Conservation (phyloP, 2,329 filamentous ascomycete species). For the Grosmannia huntii region DNA sequence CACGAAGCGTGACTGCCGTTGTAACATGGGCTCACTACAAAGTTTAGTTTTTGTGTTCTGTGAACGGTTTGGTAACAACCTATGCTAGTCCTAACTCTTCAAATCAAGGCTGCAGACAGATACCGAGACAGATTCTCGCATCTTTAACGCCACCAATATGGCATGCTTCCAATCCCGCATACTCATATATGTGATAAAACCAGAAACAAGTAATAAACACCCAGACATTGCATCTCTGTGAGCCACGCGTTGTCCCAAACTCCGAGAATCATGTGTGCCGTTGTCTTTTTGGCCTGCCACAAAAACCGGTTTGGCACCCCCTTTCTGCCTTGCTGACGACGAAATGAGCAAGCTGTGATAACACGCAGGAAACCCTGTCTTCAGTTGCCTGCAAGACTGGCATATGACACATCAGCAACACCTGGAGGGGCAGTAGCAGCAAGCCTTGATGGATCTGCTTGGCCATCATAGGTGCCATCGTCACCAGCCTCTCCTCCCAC, state of each 20-base stretch:
- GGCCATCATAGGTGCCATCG: slow-evolving; percentile 11
- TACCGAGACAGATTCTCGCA: background rate
- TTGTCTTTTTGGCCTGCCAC: background rate
- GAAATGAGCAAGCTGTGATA: background rate
- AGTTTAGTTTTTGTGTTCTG: too few relatives aligned
- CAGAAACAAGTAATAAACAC: background rate
- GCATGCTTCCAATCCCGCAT: background rate
- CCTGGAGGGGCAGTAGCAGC: slow-evolving; percentile 69
- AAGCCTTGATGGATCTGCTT: slow-evolving; percentile 18
- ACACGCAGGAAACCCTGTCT: background rate
- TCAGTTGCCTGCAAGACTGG: slow-evolving; percentile 59
- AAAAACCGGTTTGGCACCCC: too few relatives aligned
- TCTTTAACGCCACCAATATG: background rate
- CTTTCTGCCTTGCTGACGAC: background rate
- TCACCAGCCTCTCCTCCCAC: background rate
- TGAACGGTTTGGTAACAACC: too few relatives aligned
- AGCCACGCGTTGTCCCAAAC: background rate
- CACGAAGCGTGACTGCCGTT: too few relatives aligned
- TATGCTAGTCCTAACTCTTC: too few relatives aligned
- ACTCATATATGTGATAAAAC: background rate
- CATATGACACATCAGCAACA: slow-evolving; percentile 65
- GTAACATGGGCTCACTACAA: too few relatives aligned
- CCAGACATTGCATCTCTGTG: background rate
- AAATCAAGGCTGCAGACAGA: too few relatives aligned
- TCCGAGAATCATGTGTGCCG: background rate